These are phyloP conservation scores for barrel medic (Medicago truncatula) DNA, from an alignment of 306 rosid genomes.

Conservation along the genomic window DNA sequence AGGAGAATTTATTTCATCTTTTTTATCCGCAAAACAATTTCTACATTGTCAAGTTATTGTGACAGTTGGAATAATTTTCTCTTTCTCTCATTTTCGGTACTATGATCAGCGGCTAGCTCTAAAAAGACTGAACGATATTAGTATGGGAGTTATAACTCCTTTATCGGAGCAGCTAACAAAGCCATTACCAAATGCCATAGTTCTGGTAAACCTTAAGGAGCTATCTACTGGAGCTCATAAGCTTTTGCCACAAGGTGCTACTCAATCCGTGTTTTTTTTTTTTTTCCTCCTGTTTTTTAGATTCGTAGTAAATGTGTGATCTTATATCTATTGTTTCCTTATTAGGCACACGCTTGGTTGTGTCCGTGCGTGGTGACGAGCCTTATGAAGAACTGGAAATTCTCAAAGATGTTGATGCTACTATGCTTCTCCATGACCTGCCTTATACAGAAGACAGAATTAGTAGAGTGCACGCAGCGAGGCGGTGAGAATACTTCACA, in stretches of 20 bases:
- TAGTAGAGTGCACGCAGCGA: constrained; percentile 94
- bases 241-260: constrained; percentile 90
- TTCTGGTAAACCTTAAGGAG: constrained; percentile 86
- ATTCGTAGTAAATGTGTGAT: no score
- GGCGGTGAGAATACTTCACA: constrained; percentile 64
- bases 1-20: constrained; percentile 27
- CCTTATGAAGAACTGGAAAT: constrained; percentile 71
- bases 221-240: constrained; percentile 84
- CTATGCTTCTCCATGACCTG: constrained; percentile 87
- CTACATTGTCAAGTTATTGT: constrained; percentile 15
- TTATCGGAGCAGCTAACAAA: constrained; percentile 94
- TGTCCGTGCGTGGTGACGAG: constrained; percentile 90
- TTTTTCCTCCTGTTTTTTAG: no score
- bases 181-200: constrained; percentile 93
- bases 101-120: constrained; percentile 85
- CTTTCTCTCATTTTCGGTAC: constrained; percentile 31
- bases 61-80: constrained; percentile 28
- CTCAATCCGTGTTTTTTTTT: constrained; percentile 15
- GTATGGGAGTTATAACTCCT: constrained; percentile 91
- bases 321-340: constrained; percentile 22
- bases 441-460: constrained; percentile 72
- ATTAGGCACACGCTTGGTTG: constrained; percentile 88
- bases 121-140: constrained; percentile 86
- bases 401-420: constrained; percentile 78
- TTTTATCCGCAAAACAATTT: constrained; percentile 22